Evolutionary conservation across 2,329 filamentous ascomycete species (phyloP).

Genomic region (Cladosporium cucumerinum): DNA sequence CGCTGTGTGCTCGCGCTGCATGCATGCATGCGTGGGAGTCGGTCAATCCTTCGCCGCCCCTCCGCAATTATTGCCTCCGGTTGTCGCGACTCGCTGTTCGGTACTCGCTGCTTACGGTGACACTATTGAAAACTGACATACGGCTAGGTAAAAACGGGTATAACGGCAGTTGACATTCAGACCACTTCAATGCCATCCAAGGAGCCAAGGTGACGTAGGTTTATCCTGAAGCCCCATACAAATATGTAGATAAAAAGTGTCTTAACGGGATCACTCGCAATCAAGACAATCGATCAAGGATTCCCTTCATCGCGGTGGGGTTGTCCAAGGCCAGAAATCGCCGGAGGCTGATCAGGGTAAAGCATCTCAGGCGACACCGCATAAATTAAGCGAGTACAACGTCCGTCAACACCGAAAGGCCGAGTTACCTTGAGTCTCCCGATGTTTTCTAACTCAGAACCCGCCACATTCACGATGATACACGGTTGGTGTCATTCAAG

Average conservation of each 20-base stretch:
- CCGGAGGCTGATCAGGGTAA: not conserved
- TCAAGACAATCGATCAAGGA: not conserved
- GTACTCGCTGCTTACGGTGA: not conserved
- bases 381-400: not conserved
- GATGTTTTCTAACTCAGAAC: not conserved
- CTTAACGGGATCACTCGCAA: not conserved
- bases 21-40: not conserved
- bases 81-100: not conserved
- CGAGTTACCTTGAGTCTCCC: not conserved
- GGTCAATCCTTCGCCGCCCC: not conserved
- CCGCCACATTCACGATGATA: not conserved
- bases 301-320: not conserved
- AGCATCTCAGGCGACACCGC: not conserved
- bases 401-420: not conserved
- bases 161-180: not conserved
- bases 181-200: not conserved
- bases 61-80: not conserved
- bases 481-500: not conserved
- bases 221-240: not conserved
- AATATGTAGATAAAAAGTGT: not conserved
- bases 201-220: not conserved
- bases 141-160: slow-evolving; percentile 2
- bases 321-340: not conserved
- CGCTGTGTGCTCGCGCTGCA: not conserved
- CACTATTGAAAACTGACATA: slow-evolving; percentile 7